Percentiles rank a stretch among this genome's conserved stretches.
These are phyloP conservation scores for Chlorella sp. DNA, from an alignment of 139 green algal species.

Conservation along the genomic window DNA sequence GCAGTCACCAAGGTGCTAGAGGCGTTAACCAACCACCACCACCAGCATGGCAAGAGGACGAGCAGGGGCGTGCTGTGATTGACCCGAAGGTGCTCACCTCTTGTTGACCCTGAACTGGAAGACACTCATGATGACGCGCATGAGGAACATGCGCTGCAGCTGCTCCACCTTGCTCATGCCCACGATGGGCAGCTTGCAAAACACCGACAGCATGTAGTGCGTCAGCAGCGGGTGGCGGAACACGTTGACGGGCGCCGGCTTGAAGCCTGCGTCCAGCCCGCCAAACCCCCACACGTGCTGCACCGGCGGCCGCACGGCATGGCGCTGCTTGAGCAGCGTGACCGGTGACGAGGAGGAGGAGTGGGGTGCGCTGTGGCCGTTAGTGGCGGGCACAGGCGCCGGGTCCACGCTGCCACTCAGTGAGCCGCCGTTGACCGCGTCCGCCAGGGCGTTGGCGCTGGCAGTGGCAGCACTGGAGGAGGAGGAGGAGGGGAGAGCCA, in stretches of 20 bases:
- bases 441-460: not conserved
- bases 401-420: no score
- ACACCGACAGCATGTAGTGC: slow-evolving; percentile 90
- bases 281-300: slow-evolving; percentile 66
- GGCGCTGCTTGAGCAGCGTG: slow-evolving; percentile 39
- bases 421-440: no score
- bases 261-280: slow-evolving; percentile 20
- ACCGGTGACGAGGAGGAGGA: no score
- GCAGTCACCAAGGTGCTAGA: no score
- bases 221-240: slow-evolving; percentile 95
- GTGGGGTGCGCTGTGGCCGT: no score
- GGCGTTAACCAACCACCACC: no score
- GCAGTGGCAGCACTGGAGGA: no score
- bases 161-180: slow-evolving; percentile 66
- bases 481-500: slow-evolving; percentile 1
- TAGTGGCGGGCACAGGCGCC: no score
- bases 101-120: slow-evolving; percentile 89
- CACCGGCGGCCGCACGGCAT: slow-evolving; percentile 83
- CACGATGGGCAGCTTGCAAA: slow-evolving; percentile 92
- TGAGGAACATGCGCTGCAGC: slow-evolving; percentile 71
- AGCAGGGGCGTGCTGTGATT: no score
- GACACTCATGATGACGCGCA: slow-evolving; percentile 84
- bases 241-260: slow-evolving; percentile 53
- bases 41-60: no score
- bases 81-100: no score